Evolutionary conservation across 2,329 filamentous ascomycete species (phyloP).

Genomic region (Chaetomium strumarium): DNA sequence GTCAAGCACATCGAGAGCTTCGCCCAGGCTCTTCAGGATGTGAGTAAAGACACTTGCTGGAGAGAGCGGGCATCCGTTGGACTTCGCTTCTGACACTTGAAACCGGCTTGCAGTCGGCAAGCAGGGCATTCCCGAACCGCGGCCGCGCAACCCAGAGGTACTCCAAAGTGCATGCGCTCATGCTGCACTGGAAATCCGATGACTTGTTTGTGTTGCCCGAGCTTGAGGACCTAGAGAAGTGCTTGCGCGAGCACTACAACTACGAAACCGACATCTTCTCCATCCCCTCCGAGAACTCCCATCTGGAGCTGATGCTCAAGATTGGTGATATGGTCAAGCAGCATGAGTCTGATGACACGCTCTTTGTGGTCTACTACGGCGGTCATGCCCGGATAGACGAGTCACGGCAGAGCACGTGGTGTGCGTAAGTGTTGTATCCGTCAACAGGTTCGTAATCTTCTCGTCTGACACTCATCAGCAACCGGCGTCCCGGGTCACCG

Average conservation of each 20-base stretch:
- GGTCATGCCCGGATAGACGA: constrained; percentile 56
- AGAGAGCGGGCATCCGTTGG: neutral
- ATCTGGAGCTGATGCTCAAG: constrained; percentile 53
- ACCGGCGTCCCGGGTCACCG: constrained; percentile 45
- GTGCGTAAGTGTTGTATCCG: constrained; percentile 40
- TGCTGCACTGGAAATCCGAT: constrained; percentile 53
- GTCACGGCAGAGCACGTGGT: constrained; percentile 55
- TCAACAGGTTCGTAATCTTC: neutral
- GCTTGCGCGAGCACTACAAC: constrained; percentile 48
- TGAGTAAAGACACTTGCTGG: constrained; percentile 29
- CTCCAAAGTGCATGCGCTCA: constrained; percentile 47
- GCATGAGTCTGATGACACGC: constrained; percentile 48
- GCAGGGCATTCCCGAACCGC: constrained; percentile 51
- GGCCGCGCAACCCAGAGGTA: constrained; percentile 49
- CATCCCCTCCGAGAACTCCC: constrained; percentile 53
- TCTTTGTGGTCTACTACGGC: constrained; percentile 55
- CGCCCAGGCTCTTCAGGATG: constrained; percentile 49
- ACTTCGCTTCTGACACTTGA: constrained; percentile 1
- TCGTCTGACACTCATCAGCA: constrained; percentile 30
- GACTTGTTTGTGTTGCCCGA: constrained; percentile 55
- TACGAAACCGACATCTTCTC: constrained; percentile 53
- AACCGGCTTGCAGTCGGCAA: constrained; percentile 40
- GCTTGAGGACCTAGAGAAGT: constrained; percentile 50
- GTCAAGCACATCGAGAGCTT: constrained; percentile 52
- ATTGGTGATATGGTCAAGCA: constrained; percentile 52